Evolutionary conservation across 148 eudicot genomes (phyloP).

Genomic region (Dysphania ambrosioides): DNA sequence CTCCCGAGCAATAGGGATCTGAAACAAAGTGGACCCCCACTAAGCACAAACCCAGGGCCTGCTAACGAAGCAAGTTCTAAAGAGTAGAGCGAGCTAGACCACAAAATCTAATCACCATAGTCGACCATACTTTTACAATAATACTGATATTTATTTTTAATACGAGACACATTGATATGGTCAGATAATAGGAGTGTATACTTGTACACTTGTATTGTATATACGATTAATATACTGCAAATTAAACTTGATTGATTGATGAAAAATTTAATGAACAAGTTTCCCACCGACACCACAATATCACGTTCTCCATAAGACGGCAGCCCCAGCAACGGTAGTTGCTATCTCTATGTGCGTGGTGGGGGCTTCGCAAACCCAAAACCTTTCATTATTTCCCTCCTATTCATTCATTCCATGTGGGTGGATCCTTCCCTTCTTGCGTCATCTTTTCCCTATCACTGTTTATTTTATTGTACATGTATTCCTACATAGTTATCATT

Average conservation of each 20-base stretch:
- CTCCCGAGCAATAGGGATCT: constrained; percentile 15
- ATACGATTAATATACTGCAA: background rate
- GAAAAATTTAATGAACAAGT: background rate
- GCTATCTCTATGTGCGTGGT: background rate
- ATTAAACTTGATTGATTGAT: background rate
- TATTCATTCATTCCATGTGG: constrained; percentile 13
- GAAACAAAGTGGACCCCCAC: background rate
- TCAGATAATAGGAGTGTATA: background rate
- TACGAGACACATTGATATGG: background rate
- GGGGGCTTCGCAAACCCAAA: constrained; percentile 7
- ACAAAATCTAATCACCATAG: background rate
- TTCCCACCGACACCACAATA: constrained; percentile 25
- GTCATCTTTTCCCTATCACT: background rate
- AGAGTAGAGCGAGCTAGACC: background rate
- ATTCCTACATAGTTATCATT: too few species aligned
- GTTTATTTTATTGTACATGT: too few species aligned
- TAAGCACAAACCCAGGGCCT: background rate
- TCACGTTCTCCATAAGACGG: constrained; percentile 21
- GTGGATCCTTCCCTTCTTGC: background rate
- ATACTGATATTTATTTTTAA: background rate
- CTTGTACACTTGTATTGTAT: too few species aligned
- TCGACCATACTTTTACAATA: background rate
- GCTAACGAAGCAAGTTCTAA: constrained; percentile 8
- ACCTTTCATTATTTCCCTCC: constrained; percentile 1
- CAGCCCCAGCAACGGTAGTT: background rate